A percentile compares a stretch with the other conserved stretches of the same genome.
These are phyloP conservation scores for Dothideomycetes sp. DNA, from an alignment of 2,329 filamentous ascomycete species.

Conservation along the genomic window DNA sequence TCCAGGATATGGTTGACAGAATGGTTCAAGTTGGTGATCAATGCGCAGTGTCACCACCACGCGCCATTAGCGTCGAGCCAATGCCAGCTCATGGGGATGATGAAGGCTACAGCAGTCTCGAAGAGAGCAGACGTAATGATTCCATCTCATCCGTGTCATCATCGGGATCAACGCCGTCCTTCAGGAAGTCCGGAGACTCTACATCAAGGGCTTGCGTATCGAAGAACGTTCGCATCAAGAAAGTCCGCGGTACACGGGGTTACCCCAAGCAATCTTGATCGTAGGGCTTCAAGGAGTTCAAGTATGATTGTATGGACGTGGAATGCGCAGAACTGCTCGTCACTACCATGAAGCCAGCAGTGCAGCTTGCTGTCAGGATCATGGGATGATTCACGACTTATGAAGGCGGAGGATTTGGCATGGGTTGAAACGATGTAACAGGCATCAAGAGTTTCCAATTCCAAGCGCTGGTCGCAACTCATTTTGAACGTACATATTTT, in stretches of 20 bases:
- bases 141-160: conserved; percentile 12
- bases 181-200: conserved; percentile 11
- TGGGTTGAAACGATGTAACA: not conserved
- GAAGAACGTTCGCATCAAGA: conserved; percentile 12
- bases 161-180: conserved; percentile 5
- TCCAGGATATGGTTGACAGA: conserved; percentile 29
- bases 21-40: conserved; percentile 31
- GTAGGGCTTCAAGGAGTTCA: not conserved
- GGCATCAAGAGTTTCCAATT: not conserved
- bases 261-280: not conserved
- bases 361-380: no score
- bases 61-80: conserved; percentile 5
- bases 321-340: no score
- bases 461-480: not conserved
- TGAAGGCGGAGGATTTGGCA: not conserved
- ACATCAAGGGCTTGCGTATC: conserved; percentile 11
- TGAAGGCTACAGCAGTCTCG: conserved; percentile 15
- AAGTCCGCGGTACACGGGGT: conserved; percentile 1
- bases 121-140: conserved; percentile 14
- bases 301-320: no score
- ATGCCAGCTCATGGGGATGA: conserved; percentile 5
- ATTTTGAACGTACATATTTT: no score
- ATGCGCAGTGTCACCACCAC: conserved; percentile 20
- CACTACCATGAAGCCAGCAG: no score
- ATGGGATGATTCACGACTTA: conserved; percentile 9